Percentiles rank a stretch among this genome's conserved stretches.
phyloP scores from a whole-genome alignment of 2,329 filamentous ascomycete genomes.

The Ceratocystis eucalypticola region DNA sequence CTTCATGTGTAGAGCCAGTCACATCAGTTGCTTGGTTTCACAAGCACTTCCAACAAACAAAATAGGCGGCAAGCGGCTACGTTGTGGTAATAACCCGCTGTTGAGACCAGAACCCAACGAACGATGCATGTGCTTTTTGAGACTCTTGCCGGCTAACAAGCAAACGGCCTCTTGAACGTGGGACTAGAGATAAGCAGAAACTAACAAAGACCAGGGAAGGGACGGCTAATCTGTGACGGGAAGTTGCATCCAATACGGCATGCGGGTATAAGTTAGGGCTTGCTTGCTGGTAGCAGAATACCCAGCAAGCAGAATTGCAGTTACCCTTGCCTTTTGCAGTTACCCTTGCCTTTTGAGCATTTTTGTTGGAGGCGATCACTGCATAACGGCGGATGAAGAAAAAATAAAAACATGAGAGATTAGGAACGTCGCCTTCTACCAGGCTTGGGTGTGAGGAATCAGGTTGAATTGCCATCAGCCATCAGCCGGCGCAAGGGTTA shows the following conservation, averaged over 20 bases:
- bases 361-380: no score
- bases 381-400: no score
- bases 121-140: not conserved
- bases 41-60: not conserved
- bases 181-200: not conserved
- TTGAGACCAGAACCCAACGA: not conserved
- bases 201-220: not conserved
- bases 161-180: not conserved
- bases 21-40: not conserved
- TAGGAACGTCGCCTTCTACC: no score
- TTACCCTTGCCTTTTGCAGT: no score
- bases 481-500: no score
- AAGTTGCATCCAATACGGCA: not conserved
- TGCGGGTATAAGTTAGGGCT: not conserved
- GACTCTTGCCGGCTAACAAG: not conserved
- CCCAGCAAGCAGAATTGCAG: no score
- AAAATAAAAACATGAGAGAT: no score
- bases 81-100: not conserved
- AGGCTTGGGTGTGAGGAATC: no score
- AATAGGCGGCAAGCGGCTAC: not conserved
- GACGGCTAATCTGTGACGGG: not conserved
- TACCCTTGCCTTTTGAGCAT: no score
- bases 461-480: no score
- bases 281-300: no score
- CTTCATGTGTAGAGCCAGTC: not conserved